Conservation (phyloP, 495 filamentous ascomycete species). For the Lentithecium fluviatile region DNA sequence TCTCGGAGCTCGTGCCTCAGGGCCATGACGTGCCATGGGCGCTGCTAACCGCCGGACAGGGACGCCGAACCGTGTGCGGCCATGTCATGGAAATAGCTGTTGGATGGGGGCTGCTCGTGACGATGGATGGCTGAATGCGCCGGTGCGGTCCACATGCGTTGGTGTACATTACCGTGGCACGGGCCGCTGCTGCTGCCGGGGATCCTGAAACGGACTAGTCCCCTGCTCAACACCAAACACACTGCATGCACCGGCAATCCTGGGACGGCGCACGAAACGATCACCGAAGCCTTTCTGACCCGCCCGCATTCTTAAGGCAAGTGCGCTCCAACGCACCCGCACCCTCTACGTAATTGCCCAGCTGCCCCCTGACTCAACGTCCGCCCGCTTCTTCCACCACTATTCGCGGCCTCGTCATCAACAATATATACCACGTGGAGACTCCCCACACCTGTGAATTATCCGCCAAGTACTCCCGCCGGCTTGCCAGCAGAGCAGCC, state of each 20-base stretch:
- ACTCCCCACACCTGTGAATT: constrained; percentile 25
- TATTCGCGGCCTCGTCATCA: constrained; percentile 30
- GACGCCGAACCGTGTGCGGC: background rate
- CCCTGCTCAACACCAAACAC: constrained; percentile 1
- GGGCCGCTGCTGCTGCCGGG: background rate
- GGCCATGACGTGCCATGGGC: constrained; percentile 4
- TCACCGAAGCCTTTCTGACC: background rate
- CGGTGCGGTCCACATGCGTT: background rate
- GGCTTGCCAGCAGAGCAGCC: background rate
- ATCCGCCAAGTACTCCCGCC: constrained; percentile 23
- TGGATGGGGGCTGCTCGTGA: too few species aligned
- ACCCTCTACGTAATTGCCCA: background rate
- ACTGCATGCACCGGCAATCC: background rate
- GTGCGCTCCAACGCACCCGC: background rate
- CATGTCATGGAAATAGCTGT: background rate
- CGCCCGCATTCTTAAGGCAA: background rate
- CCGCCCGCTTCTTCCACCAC: constrained; percentile 15
- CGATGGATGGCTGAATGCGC: background rate
- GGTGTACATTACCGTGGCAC: background rate
- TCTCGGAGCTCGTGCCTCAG: background rate
- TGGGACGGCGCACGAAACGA: background rate
- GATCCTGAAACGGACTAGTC: background rate
- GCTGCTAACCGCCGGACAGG: background rate
- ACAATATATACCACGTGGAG: constrained; percentile 34
- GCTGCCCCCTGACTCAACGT: too few species aligned